phyloP scores from a whole-genome alignment of 2,329 filamentous ascomycete genomes.

The Colletotrichum sp. region DNA sequence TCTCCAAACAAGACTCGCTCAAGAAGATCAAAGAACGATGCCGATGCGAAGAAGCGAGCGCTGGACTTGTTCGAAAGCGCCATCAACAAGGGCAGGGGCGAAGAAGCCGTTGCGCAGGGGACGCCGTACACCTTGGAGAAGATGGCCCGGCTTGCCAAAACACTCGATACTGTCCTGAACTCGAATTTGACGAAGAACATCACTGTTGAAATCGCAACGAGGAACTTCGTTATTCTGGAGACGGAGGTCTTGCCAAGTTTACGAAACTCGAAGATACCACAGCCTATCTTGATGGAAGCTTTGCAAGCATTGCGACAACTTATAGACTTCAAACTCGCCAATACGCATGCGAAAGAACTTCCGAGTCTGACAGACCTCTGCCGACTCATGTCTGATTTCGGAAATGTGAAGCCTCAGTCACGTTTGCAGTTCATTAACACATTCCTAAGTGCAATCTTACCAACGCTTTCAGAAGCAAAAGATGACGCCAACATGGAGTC shows the following conservation, averaged over 20 bases:
- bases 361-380: constrained; percentile 8
- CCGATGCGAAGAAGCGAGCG: not conserved
- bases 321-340: not conserved
- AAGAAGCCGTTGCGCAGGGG: not conserved
- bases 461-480: not conserved
- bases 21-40: not conserved
- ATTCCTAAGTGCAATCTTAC: not conserved
- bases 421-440: constrained; percentile 4
- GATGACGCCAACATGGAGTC: not conserved
- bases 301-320: not conserved
- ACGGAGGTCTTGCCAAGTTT: not conserved
- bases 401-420: not conserved
- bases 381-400: constrained; percentile 7
- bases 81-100: not conserved
- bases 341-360: not conserved
- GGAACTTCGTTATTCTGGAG: not conserved
- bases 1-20: not conserved
- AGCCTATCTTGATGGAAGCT: not conserved
- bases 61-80: constrained; percentile 22
- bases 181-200: not conserved
- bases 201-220: not conserved
- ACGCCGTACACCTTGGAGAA: not conserved
- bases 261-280: not conserved
- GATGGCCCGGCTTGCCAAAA: not conserved
- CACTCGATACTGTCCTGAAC: not conserved